These are phyloP conservation scores for Athelia psychrophila DNA, from an alignment of 1,284 basidiomycete species.

Conservation along the genomic window DNA sequence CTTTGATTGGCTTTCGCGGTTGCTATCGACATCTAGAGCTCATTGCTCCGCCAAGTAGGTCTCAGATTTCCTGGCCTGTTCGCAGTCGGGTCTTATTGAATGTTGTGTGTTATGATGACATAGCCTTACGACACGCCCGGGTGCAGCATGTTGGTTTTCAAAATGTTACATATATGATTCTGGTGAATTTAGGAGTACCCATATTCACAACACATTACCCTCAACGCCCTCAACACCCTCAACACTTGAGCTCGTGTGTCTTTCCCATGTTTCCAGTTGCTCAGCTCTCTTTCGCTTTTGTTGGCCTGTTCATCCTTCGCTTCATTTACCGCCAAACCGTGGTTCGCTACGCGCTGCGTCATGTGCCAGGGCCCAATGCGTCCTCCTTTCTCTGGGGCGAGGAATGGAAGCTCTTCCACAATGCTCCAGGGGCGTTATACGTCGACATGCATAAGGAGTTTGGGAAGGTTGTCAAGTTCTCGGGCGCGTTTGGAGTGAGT, in stretches of 20 bases:
- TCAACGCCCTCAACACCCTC: conserved; percentile 54
- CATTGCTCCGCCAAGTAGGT: too few relatives aligned
- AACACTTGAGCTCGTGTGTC: too few relatives aligned
- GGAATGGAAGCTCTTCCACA: conserved; percentile 50
- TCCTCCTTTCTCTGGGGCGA: conserved; percentile 56
- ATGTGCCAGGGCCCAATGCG: conserved; percentile 43
- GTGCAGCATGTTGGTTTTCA: too few relatives aligned
- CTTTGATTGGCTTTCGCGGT: too few relatives aligned
- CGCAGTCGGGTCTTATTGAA: too few relatives aligned
- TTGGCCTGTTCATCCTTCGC: conserved; percentile 23
- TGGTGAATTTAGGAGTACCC: conserved; percentile 38
- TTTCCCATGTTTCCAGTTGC: too few relatives aligned
- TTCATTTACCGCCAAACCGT: conserved; percentile 22
- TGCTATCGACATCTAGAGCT: too few relatives aligned
- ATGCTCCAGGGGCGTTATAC: conserved; percentile 45
- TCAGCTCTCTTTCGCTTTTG: conserved; percentile 14
- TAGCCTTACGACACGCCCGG: too few relatives aligned
- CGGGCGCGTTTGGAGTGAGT: conserved; percentile 52
- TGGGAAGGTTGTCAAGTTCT: conserved; percentile 50
- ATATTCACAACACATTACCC: conserved; percentile 23
- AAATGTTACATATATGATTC: neutral
- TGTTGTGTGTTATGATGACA: too few relatives aligned
- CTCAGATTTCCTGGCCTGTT: too few relatives aligned
- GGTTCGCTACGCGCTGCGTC: conserved; percentile 28
- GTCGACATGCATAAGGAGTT: conserved; percentile 47